Evolutionary conservation across 164 flowering plant genomes (phyloP).

Genomic region (Vitis rotundifolia): DNA sequence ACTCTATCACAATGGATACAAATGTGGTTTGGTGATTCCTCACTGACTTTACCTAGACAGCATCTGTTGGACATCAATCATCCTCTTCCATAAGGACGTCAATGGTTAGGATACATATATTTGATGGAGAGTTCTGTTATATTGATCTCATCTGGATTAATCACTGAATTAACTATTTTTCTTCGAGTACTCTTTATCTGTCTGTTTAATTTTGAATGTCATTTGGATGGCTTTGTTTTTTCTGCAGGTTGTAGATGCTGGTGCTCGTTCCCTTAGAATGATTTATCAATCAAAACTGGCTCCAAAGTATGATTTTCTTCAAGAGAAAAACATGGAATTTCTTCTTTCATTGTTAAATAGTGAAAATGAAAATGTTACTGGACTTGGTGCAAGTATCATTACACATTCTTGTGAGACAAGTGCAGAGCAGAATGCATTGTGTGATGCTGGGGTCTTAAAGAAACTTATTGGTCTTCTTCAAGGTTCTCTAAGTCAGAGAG

Average conservation of each 20-base stretch:
- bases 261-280: constrained; percentile 88
- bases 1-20: no score
- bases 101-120: no score
- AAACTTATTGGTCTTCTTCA: constrained; percentile 66
- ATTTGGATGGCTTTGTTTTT: constrained; percentile 11
- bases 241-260: constrained; percentile 88
- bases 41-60: no score
- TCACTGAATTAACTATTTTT: not conserved
- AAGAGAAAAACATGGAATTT: constrained; percentile 56
- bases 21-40: no score
- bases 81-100: no score
- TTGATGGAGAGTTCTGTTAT: not conserved
- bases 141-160: not conserved
- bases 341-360: constrained; percentile 68
- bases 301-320: constrained; percentile 75
- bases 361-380: constrained; percentile 80
- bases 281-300: constrained; percentile 88
- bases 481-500: constrained; percentile 75
- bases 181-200: not conserved
- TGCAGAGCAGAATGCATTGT: constrained; percentile 67
- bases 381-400: constrained; percentile 86
- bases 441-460: constrained; percentile 64
- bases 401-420: constrained; percentile 79
- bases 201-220: constrained; percentile 3
- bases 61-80: no score